Evolutionary conservation across 2,329 filamentous ascomycete genomes (phyloP).

Genomic region (Botryotinia narcissicola): DNA sequence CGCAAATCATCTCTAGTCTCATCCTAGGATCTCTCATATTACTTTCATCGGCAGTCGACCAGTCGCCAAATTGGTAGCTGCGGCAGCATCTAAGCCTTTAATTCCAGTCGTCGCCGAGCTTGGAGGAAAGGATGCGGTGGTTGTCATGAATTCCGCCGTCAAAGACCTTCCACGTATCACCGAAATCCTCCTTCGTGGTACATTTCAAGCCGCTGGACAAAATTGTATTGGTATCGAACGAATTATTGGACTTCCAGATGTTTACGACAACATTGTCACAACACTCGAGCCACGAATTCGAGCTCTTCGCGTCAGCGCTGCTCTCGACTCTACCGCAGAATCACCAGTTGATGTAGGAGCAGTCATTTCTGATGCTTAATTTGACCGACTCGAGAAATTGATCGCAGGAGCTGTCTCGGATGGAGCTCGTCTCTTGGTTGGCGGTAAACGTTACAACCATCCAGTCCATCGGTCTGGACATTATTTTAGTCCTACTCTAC

Average conservation of each 20-base stretch:
- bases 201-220: conserved; percentile 92
- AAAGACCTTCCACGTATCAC: conserved; percentile 67
- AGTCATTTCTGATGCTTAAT: conserved; percentile 77
- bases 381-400: conserved; percentile 71
- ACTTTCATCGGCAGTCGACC: conserved; percentile 93
- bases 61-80: conserved; percentile 84
- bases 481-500: conserved; percentile 88
- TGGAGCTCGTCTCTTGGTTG: conserved; percentile 78
- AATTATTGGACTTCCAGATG: conserved; percentile 73
- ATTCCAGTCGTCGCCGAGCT: conserved; percentile 88
- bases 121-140: conserved; percentile 90
- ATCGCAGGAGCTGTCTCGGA: conserved; percentile 73
- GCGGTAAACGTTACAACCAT: conserved; percentile 71
- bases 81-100: conserved; percentile 79
- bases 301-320: conserved; percentile 71
- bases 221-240: conserved; percentile 98
- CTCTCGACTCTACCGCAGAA: conserved; percentile 49
- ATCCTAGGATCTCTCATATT: conserved; percentile 79
- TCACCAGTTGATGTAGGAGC: conserved; percentile 76
- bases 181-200: conserved; percentile 84
- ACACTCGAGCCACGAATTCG: conserved; percentile 72
- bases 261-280: conserved; percentile 71
- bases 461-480: conserved; percentile 74
- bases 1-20: conserved; percentile 78
- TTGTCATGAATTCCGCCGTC: conserved; percentile 74